A percentile compares a stretch with the other conserved stretches of the same genome.
These are phyloP conservation scores for Cyberlindnera misumaiensis DNA, from an alignment of 805 yeast genomes.

Conservation along the genomic window DNA sequence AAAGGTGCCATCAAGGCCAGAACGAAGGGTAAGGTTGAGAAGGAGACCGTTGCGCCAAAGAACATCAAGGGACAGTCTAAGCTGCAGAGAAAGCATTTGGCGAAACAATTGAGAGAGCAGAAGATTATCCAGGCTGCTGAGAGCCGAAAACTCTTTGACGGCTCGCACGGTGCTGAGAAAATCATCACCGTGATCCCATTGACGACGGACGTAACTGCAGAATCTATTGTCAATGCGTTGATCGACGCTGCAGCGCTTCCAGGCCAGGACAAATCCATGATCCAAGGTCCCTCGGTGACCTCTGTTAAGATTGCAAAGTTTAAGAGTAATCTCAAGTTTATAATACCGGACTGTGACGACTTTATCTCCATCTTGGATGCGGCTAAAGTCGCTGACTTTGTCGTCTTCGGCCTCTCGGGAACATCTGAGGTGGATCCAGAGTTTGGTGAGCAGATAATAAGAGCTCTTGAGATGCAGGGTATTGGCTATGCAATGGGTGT, in stretches of 20 bases:
- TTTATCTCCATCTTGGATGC: constrained; percentile 74
- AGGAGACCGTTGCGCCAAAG: constrained; percentile 32
- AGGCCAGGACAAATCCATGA: constrained; percentile 25
- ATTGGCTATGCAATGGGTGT: constrained; percentile 77
- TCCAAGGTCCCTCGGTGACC: constrained; percentile 42
- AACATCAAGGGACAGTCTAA: constrained; percentile 31
- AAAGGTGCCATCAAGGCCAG: constrained; percentile 80
- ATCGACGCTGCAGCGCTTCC: constrained; percentile 33
- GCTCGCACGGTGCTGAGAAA: constrained; percentile 74
- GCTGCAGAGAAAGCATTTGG: constrained; percentile 67
- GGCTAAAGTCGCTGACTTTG: constrained; percentile 84
- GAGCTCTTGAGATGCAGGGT: constrained; percentile 90
- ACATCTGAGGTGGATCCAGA: constrained; percentile 69
- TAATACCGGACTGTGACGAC: constrained; percentile 65
- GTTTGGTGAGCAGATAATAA: constrained; percentile 81
- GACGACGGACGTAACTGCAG: constrained; percentile 59
- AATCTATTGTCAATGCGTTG: constrained; percentile 46
- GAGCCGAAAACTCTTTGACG: constrained; percentile 70
- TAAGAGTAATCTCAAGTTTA: constrained; percentile 62
- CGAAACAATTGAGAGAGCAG: constrained; percentile 68
- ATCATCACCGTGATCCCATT: constrained; percentile 76
- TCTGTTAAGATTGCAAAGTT: constrained; percentile 54
- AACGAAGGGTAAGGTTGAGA: constrained; percentile 84
- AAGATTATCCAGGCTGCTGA: constrained; percentile 58
- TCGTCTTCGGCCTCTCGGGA: constrained; percentile 85